Conservation (phyloP, 139 green algal species). For the Dunaliella primolecta region DNA sequence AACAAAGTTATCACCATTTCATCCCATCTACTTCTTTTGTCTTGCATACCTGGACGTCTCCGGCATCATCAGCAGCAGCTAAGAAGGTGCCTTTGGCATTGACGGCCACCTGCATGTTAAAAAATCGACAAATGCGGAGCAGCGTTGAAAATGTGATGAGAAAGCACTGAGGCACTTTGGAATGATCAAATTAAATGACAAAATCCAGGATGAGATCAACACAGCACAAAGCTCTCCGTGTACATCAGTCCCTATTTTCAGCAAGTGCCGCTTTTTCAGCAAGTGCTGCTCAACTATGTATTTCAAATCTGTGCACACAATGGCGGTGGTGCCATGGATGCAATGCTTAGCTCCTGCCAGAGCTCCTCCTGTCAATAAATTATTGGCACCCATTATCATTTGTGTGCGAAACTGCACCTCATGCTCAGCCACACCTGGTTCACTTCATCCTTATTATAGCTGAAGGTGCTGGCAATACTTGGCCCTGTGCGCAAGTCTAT, state of each 20-base stretch:
- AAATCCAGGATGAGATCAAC: not conserved
- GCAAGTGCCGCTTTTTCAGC: not conserved
- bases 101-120: slow-evolving; percentile 27
- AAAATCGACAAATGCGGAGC: not conserved
- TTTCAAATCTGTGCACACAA: too few species aligned
- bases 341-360: too few species aligned
- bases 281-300: not conserved
- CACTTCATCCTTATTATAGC: slow-evolving; percentile 42
- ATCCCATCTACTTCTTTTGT: too few species aligned
- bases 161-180: not conserved
- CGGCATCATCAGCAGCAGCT: slow-evolving; percentile 53
- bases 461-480: slow-evolving; percentile 18
- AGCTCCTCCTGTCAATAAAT: too few species aligned
- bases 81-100: slow-evolving; percentile 33
- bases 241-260: not conserved
- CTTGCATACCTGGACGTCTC: slow-evolving; percentile 55
- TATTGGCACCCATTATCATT: too few species aligned
- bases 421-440: slow-evolving; percentile 39
- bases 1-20: too few species aligned
- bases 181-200: not conserved
- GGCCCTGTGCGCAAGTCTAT: slow-evolving; percentile 14
- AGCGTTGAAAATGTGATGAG: not conserved
- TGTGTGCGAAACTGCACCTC: too few species aligned
- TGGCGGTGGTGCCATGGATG: too few species aligned
- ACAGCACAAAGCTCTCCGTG: not conserved